Evolutionary conservation across 148 eudicot species (phyloP).

Genomic region (Vaccinium myrtillus): DNA sequence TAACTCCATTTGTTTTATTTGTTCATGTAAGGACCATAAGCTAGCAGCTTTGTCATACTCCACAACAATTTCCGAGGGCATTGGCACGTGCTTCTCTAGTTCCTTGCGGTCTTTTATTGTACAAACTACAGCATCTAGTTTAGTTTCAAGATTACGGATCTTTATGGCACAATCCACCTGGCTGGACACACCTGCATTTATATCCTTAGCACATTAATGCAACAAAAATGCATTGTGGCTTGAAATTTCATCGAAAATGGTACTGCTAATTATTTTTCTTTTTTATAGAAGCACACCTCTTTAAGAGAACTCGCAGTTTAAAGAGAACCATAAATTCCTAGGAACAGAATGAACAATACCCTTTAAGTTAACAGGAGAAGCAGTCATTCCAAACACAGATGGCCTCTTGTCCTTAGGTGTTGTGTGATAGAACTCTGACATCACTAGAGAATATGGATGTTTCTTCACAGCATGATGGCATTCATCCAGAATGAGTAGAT

Average conservation of each 20-base stretch:
- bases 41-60: slow-evolving; percentile 91
- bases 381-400: slow-evolving; percentile 95
- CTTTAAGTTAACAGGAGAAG: slow-evolving; percentile 97
- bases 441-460: slow-evolving; percentile 97
- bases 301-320: neutral
- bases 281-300: neutral
- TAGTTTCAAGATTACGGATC: slow-evolving; percentile 93
- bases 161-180: slow-evolving; percentile 98
- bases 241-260: neutral
- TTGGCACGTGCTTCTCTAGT: slow-evolving; percentile 96
- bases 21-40: slow-evolving; percentile 89
- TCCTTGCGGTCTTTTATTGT: slow-evolving; percentile 95
- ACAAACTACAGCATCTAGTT: slow-evolving; percentile 92
- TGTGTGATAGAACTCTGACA: slow-evolving; percentile 99
- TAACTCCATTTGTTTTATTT: slow-evolving; percentile 86
- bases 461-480: slow-evolving; percentile 99
- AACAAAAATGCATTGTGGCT: slow-evolving; percentile 1
- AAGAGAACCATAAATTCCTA: neutral
- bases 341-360: slow-evolving; percentile 43
- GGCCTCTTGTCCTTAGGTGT: slow-evolving; percentile 95
- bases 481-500: slow-evolving; percentile 94
- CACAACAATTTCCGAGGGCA: slow-evolving; percentile 91
- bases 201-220: slow-evolving; percentile 8
- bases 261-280: neutral
- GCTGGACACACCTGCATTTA: slow-evolving; percentile 81